Percentiles rank a stretch among this genome's conserved stretches.
These are phyloP conservation scores for Tricladium varicosporioides DNA, from an alignment of 2,329 filamentous ascomycete species.

Conservation along the genomic window DNA sequence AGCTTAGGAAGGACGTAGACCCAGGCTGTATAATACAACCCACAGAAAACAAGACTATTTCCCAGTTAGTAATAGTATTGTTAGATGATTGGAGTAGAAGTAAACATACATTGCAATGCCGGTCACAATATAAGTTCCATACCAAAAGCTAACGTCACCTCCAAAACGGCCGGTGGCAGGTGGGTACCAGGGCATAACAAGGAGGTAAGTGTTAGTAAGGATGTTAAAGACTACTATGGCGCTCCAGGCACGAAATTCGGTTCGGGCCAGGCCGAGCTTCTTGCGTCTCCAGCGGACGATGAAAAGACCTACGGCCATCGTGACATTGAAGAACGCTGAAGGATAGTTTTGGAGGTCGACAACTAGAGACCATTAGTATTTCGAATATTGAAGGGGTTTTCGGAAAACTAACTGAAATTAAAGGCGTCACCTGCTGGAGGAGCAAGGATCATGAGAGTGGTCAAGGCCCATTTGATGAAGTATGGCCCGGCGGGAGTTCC, in stretches of 20 bases:
- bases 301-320: constrained; percentile 56
- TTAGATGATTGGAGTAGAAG: not conserved
- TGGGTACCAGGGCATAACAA: constrained; percentile 72
- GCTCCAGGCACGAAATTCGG: constrained; percentile 60
- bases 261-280: constrained; percentile 44
- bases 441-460: constrained; percentile 57
- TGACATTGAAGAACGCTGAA: constrained; percentile 52
- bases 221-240: constrained; percentile 57
- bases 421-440: constrained; percentile 64
- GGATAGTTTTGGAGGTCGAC: constrained; percentile 61
- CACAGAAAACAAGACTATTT: constrained; percentile 49
- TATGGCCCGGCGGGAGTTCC: constrained; percentile 62
- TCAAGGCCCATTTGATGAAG: constrained; percentile 54
- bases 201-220: constrained; percentile 56
- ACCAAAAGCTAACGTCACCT: constrained; percentile 72
- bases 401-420: constrained; percentile 48
- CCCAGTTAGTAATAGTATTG: not conserved
- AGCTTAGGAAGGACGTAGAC: constrained; percentile 53
- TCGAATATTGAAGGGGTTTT: not conserved
- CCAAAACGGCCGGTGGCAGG: constrained; percentile 56
- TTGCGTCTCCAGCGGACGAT: constrained; percentile 54
- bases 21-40: constrained; percentile 58
- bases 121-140: constrained; percentile 64
- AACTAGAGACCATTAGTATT: constrained; percentile 36
- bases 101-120: constrained; percentile 63